Evolutionary conservation across 225 moss, liverwort and hornwort genomes (phyloP).

Genomic region (Anthoceros angustus): DNA sequence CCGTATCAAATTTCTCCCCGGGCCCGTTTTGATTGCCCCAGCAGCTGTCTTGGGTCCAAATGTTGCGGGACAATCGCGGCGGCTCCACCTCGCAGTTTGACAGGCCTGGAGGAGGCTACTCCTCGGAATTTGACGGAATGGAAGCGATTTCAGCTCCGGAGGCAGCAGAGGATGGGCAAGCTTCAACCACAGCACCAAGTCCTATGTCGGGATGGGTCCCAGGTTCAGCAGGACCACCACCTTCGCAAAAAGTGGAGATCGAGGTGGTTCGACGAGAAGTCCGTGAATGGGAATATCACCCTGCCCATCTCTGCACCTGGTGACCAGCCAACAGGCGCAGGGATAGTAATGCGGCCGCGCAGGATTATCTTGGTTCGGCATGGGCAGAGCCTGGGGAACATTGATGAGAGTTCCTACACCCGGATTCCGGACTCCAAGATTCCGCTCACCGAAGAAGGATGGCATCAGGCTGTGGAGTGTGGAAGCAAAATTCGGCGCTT

Average conservation of each 20-base stretch:
- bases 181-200: not conserved
- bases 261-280: not conserved
- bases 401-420: conserved; percentile 81
- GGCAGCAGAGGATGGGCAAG: not conserved
- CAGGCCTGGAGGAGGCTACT: not conserved
- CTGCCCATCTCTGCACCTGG: not conserved
- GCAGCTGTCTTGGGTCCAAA: not conserved
- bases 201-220: not conserved
- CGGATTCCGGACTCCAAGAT: conserved; percentile 86
- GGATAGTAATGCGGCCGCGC: conserved; percentile 24
- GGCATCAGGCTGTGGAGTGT: conserved; percentile 70
- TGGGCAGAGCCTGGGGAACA: conserved; percentile 83
- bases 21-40: not conserved
- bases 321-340: not conserved
- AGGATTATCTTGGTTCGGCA: conserved; percentile 89
- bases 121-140: not conserved
- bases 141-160: not conserved
- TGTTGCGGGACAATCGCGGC: not conserved
- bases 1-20: not conserved
- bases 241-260: not conserved
- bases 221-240: not conserved
- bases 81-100: not conserved
- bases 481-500: conserved; percentile 63
- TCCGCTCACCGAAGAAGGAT: conserved; percentile 69
- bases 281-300: not conserved